Evolutionary conservation across 495 filamentous ascomycete species (phyloP).

Genomic region (Tricharina praecox): DNA sequence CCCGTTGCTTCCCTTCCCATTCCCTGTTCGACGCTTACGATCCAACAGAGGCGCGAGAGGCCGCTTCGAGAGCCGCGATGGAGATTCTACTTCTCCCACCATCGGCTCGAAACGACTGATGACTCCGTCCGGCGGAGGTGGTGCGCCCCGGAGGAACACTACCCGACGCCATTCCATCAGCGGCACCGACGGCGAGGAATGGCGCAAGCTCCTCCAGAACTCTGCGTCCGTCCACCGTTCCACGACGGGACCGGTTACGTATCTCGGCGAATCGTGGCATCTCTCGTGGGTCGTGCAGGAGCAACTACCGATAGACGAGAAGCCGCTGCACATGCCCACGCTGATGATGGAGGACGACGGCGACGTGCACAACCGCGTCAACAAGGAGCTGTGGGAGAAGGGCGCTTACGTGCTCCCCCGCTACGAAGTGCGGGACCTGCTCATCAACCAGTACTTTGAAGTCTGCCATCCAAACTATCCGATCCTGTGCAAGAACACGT

Average conservation of each 20-base stretch:
- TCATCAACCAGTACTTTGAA: conserved; percentile 11
- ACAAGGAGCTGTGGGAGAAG: conserved; percentile 10
- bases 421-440: conserved; percentile 8
- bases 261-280: conserved; percentile 16
- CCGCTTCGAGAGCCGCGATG: conserved; percentile 14
- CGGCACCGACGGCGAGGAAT: conserved; percentile 11
- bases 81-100: neutral
- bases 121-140: neutral
- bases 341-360: conserved; percentile 6
- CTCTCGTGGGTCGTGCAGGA: conserved; percentile 9
- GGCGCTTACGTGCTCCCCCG: conserved; percentile 12
- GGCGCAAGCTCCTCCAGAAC: conserved; percentile 9
- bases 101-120: neutral
- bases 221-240: conserved; percentile 1
- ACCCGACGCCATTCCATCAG: conserved; percentile 8
- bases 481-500: conserved; percentile 6
- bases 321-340: conserved; percentile 8
- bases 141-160: neutral
- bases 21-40: neutral
- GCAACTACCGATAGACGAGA: neutral
- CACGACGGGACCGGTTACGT: conserved; percentile 10
- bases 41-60: conserved; percentile 11
- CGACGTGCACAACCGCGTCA: conserved; percentile 9
- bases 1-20: neutral
- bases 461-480: conserved; percentile 11